Evolutionary conservation across 306 rosid species (phyloP).

Genomic region (Sindora glabra): DNA sequence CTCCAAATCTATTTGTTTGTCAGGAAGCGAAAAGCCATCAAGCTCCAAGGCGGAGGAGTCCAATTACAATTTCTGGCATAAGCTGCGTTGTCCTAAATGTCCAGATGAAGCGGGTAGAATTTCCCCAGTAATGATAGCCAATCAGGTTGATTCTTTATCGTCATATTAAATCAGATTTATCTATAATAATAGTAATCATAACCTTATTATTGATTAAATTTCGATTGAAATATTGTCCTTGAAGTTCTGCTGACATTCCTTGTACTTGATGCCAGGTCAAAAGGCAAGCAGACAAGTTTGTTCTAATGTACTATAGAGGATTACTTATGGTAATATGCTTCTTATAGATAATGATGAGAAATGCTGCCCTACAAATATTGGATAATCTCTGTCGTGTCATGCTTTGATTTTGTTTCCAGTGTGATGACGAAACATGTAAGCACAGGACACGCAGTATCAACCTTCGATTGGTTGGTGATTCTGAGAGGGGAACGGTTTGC

Average conservation of each 20-base stretch:
- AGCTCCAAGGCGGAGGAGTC: conserved; percentile 30
- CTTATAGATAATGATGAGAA: neutral
- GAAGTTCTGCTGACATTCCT: conserved; percentile 7
- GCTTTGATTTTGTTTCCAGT: conserved; percentile 38
- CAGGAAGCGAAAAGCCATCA: conserved; percentile 35
- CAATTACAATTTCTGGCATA: conserved; percentile 53
- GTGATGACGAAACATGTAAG: conserved; percentile 93
- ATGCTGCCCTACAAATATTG: neutral
- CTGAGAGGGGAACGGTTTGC: conserved; percentile 92
- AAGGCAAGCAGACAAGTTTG: conserved; percentile 68
- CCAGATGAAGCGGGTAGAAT: conserved; percentile 54
- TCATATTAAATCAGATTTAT: neutral
- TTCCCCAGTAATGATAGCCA: conserved; percentile 71
- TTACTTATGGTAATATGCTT: conserved; percentile 50
- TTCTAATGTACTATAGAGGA: conserved; percentile 70
- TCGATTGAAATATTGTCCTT: conserved; percentile 1
- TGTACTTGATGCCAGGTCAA: conserved; percentile 52
- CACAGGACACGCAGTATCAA: conserved; percentile 64
- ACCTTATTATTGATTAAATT: conserved; percentile 3
- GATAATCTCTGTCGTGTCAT: neutral
- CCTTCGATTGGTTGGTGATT: conserved; percentile 70
- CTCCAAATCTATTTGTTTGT: conserved; percentile 48
- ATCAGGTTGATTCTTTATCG: too few species aligned
- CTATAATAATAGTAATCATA: neutral
- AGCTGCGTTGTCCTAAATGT: conserved; percentile 70